Base-by-base conservation (phyloP, 169 alveolate species). In the Cryptosporidium sp. region DNA sequence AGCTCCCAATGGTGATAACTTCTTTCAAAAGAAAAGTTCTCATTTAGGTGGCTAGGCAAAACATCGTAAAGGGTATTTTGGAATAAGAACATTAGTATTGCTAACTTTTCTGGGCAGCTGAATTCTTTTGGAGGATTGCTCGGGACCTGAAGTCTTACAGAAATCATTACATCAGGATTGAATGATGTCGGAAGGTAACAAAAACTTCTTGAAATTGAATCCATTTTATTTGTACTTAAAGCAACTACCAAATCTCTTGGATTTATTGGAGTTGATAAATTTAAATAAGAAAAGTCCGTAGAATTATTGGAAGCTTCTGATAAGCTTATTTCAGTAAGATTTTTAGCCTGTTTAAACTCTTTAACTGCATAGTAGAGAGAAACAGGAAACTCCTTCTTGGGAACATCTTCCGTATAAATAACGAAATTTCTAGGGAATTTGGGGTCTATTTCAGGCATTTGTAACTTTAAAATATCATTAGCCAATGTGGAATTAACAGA, bases 361-460 rank as follows among this genome's bases (percentile, higher is more conserved):
- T 35, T 65, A 29, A 65, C 3, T 7, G 72, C 72, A n/a, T 5
- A 65, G 10, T 65, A 33, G 16, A 65, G 72, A n/a, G 72, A 16
- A 4, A 80, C 37, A 5, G 89, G 89, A 26, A 60, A 65, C 8
- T 80, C 89, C 10, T 67, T 60, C 31, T 23, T 37, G 1, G 72
- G 48, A 61, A 80, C 60, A 14, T 67, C 68, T 18, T 42, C 75
- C 10, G 89, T 80, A 42, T 62, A 65, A 5, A 80, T 62, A 14
- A 42, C 42, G 42, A 80, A 62, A 39, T 51, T 39, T 65, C 67
- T 21, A 18, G 75, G 75, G 39, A 61, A 80, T 0, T 65, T 65
- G 1, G 75, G 89, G 70, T 65, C 89, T 31, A 80, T 21, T 5
- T 31, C 70, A 9, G 86, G 86, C 70, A 73, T 73, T 33, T 65